A percentile compares a stretch with the other conserved stretches of the same genome.
Evolutionary conservation across 495 filamentous ascomycete genomes (phyloP).

Genomic region (Penicillium soppii): DNA sequence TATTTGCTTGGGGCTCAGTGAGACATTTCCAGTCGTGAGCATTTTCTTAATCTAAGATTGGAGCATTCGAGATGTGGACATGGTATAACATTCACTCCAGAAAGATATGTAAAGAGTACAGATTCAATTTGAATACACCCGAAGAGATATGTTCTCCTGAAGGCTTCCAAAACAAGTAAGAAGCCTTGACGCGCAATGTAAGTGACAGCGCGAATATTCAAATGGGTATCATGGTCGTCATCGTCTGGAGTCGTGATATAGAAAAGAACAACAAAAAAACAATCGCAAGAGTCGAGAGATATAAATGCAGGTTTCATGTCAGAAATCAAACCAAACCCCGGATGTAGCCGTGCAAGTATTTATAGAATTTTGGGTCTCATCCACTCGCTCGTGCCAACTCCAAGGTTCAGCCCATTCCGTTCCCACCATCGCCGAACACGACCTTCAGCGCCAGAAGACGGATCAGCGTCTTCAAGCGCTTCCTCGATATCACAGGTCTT

Average conservation of each 20-base stretch:
- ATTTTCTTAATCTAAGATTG: no score
- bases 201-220: slow-evolving; percentile 18
- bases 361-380: slow-evolving; percentile 75
- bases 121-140: slow-evolving; percentile 3
- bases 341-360: slow-evolving; percentile 9
- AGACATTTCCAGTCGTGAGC: no score
- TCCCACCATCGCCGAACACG: slow-evolving; percentile 85
- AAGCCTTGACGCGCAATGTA: slow-evolving; percentile 1
- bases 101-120: background rate
- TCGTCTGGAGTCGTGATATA: slow-evolving; percentile 22
- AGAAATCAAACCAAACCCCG: slow-evolving; percentile 7
- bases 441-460: slow-evolving; percentile 58
- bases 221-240: slow-evolving; percentile 30
- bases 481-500: slow-evolving; percentile 96
- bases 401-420: slow-evolving; percentile 82
- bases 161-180: background rate
- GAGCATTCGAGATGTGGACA: no score
- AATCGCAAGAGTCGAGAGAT: background rate
- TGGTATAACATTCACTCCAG: no score
- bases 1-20: no score
- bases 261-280: slow-evolving; percentile 5
- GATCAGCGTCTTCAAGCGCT: slow-evolving; percentile 81
- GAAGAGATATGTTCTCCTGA: background rate
- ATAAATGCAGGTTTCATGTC: background rate
- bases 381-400: slow-evolving; percentile 87